Conservation (phyloP, 2,329 filamentous ascomycete species). For the Penicillium sclerotiorum region DNA sequence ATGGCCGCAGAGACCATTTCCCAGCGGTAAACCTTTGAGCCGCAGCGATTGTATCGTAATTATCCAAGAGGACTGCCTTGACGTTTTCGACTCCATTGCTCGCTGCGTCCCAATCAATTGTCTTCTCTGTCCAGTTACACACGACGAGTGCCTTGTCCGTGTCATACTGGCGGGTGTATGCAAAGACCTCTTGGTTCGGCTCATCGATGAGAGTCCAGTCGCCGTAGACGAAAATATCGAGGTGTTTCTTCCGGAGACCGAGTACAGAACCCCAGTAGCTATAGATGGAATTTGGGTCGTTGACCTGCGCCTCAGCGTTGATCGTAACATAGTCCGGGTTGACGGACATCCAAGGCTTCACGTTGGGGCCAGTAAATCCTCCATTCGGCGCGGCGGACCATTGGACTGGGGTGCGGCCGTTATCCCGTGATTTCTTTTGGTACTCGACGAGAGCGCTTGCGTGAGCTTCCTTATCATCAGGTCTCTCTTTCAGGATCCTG, state of each 20-base stretch:
- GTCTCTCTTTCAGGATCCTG: conserved; percentile 35
- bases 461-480: conserved; percentile 32
- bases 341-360: conserved; percentile 70
- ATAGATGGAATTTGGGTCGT: conserved; percentile 55
- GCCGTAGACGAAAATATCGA: conserved; percentile 69
- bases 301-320: conserved; percentile 59
- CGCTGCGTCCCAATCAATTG: conserved; percentile 35
- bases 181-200: conserved; percentile 58
- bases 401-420: conserved; percentile 71
- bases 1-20: conserved; percentile 37
- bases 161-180: conserved; percentile 52
- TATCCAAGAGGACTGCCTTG: conserved; percentile 36
- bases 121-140: conserved; percentile 39
- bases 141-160: conserved; percentile 38
- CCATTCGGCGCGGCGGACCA: conserved; percentile 64
- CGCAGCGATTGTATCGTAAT: conserved; percentile 28
- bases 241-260: conserved; percentile 61
- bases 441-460: conserved; percentile 36
- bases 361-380: conserved; percentile 62
- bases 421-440: conserved; percentile 59
- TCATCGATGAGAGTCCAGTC: conserved; percentile 60
- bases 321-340: conserved; percentile 64
- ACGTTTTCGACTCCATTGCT: conserved; percentile 29
- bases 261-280: conserved; percentile 65
- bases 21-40: conserved; percentile 25